Base-by-base conservation (phyloP, 805 yeast species). In the Hanseniaspora singularis region DNA sequence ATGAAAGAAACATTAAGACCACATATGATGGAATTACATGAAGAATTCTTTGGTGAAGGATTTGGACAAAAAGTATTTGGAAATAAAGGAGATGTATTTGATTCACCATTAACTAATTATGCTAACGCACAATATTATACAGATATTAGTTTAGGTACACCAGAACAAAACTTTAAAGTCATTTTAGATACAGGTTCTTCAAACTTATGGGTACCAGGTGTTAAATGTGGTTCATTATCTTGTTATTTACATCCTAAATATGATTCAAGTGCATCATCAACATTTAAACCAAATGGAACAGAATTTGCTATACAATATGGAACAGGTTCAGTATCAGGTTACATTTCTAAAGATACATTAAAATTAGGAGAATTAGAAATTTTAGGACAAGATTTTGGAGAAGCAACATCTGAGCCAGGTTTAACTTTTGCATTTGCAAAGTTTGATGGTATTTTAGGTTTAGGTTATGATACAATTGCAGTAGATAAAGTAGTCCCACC, bases 371-470 rank as follows among this genome's bases (percentile, higher is more conserved):
- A 80, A 60, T 76, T 92, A 67, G 66, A 70, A 48, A 88, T 92
- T 60, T 81, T 87, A 54, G 69, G 80, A 54, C 97, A 89, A 70
- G 94, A 81, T 63, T 92, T 92, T 62, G 97, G 95, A 51, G 98
- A 92, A 72, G 89, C 96, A 53, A 92, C 98, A 50, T 76, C 77
- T 57, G 98, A 92, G 71, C 97, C 97, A 36, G 98, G 98, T 49
- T 74, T 92, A 55, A 92, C 96, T 0, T 92, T 92, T 69, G 97
- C 98, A 44, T 92, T 92, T 66, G 98, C 96, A 65, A 89, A 92
- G 68, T 92, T 92, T 63, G 98, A 92, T 64, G 98, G 98, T 68
- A 88, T 92, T 55, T 71, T 92, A 53, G 98, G 98, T 54, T 76
- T 92, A 55, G 98, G 85, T 53, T 92, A 89, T 67, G 85, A 85